Conservation (phyloP, 208 protist genomes). For the Willaertia magna region DNA sequence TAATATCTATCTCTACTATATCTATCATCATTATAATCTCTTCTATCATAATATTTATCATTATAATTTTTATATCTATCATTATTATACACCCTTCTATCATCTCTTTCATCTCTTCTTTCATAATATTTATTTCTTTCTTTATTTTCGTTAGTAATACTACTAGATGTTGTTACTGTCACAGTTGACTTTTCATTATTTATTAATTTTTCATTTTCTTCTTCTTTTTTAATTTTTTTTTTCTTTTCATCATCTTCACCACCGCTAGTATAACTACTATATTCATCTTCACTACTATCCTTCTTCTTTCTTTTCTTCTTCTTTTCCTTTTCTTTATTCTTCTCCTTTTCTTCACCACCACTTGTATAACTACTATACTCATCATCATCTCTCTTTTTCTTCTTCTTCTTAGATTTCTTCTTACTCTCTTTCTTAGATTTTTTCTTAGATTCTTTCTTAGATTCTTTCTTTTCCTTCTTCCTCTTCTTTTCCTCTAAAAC, state of each 20-base stretch:
- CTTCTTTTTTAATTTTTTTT: not conserved
- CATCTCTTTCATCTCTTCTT: not conserved
- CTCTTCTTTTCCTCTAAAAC: not conserved
- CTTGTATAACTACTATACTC: not conserved
- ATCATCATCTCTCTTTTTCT: not conserved
- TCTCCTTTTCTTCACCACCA: not conserved
- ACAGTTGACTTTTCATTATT: not conserved
- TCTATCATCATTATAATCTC: no score
- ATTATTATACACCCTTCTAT: not conserved
- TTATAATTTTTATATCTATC: no score
- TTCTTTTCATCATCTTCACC: not conserved
- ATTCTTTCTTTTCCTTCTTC: not conserved
- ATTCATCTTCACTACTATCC: not conserved
- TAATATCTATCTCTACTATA: no score
- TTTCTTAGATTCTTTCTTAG: not conserved
- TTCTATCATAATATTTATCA: not conserved
- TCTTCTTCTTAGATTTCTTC: not conserved
- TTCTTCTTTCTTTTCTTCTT: not conserved
- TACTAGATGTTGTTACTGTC: not conserved
- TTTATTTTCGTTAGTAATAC: not conserved
- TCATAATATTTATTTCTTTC: not conserved
- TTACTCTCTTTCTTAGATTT: not conserved
- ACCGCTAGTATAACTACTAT: not conserved
- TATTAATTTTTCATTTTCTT: not conserved
- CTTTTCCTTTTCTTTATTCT: not conserved